Evolutionary conservation across 345 rosid species (phyloP), one percentile per base, ranked within the genome.

Genomic region (Laguncularia racemosa): DNA sequence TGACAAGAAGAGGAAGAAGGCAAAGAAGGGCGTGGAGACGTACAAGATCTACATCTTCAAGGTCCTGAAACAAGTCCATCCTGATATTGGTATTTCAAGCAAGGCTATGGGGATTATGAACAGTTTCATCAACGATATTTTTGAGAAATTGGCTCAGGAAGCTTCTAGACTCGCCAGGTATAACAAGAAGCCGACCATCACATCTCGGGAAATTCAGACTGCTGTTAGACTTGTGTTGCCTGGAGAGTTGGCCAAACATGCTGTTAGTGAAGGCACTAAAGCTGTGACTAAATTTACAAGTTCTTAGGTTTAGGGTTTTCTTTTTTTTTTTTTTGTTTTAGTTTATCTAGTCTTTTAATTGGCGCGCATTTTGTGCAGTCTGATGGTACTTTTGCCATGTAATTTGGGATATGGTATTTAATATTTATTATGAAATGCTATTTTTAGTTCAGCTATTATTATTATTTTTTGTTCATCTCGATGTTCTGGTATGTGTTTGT

Each of bases 21-120:
- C 52, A 40, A 67, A 56, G 71, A 67, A 67, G 66, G 50, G 44
- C 53, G 57, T 67, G 16, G 71, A 67, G 54, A 67, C 71, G 28
- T 67, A 67, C 71, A 67, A 67, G 71, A 67, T 67, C 65, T 67
- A 67, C 61, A 67, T 67, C 59, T 67, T 67, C 51, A 67, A 67
- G 65, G 71, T 67, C 46, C 33, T 60, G 61, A 67, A 67, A 56
- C 71, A 67, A 60, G 71, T 67, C 14, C 71, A 67, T 14, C 71
- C 71, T 4, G 71, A 67, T 21, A 67, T 67, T 15, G 71, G 71
- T 16, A 55, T 60, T 17, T 67, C 71, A 3, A 67, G 71, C 66
- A 67, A 67, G 66, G 71, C 71, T 21, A 67, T 67, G 71, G 71
- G 71, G 14, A 67, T 67, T 44, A 67, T 60, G 71, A 67, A 67